phyloP scores from a whole-genome alignment of 805 yeast genomes.

The Yamadazyma kitorensis region DNA sequence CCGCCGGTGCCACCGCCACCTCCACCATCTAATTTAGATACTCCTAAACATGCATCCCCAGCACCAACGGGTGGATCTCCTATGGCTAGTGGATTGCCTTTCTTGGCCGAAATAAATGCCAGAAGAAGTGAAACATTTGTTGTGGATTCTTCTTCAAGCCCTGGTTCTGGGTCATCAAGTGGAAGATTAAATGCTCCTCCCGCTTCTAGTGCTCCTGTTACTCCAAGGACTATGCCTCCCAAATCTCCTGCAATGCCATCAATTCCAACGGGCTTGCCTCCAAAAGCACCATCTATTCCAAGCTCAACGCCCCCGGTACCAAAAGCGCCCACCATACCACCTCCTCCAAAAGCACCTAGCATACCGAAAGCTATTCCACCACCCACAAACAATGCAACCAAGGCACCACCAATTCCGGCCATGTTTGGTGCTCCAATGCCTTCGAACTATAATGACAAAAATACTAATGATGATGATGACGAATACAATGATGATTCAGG shows the following conservation, averaged over 20 bases:
- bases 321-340: constrained; percentile 11
- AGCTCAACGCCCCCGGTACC: constrained; percentile 15
- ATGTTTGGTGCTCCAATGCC: constrained; percentile 16
- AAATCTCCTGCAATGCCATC: constrained; percentile 20
- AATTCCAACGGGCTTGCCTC: constrained; percentile 11
- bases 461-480: neutral
- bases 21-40: constrained; percentile 4
- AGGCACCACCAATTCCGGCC: constrained; percentile 30
- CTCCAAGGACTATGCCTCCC: constrained; percentile 11
- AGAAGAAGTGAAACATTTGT: constrained; percentile 52
- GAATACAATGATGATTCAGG: constrained; percentile 8
- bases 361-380: constrained; percentile 8
- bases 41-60: constrained; percentile 8
- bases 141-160: constrained; percentile 30
- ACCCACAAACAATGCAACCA: constrained; percentile 9
- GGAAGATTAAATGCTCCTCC: constrained; percentile 15
- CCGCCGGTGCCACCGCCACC: constrained; percentile 16
- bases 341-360: constrained; percentile 20
- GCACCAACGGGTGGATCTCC: constrained; percentile 16
- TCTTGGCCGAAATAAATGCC: constrained; percentile 55
- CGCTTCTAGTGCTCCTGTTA: constrained; percentile 12
- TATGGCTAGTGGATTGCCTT: constrained; percentile 43
- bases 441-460: neutral
- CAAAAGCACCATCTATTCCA: constrained; percentile 13
- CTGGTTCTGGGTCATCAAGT: constrained; percentile 12